Evolutionary conservation across 805 yeast genomes (phyloP).

Genomic region (Saccharomyces kudriavzevii): DNA sequence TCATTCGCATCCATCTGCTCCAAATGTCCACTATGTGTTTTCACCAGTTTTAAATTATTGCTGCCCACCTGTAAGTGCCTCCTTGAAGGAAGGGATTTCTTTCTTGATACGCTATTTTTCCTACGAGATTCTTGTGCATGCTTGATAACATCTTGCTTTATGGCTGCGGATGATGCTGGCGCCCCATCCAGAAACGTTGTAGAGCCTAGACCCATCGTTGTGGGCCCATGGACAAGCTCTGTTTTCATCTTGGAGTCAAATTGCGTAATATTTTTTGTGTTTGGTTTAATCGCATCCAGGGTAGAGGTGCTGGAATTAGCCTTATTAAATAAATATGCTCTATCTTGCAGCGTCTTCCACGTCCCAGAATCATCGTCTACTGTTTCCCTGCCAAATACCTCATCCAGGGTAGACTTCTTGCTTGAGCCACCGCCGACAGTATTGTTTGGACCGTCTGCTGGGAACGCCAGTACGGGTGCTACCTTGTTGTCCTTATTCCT

Average conservation of each 20-base stretch:
- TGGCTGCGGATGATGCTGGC: slow-evolving; percentile 62
- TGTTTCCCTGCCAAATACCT: slow-evolving; percentile 62
- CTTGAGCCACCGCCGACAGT: slow-evolving; percentile 46
- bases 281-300: slow-evolving; percentile 41
- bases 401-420: slow-evolving; percentile 57
- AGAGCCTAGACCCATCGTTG: slow-evolving; percentile 83
- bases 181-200: slow-evolving; percentile 94
- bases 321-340: background rate
- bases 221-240: slow-evolving; percentile 72
- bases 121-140: slow-evolving; percentile 28
- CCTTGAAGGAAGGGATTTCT: slow-evolving; percentile 67
- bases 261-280: slow-evolving; percentile 43
- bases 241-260: slow-evolving; percentile 67
- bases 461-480: slow-evolving; percentile 94
- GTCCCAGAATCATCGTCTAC: slow-evolving; percentile 43
- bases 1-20: background rate
- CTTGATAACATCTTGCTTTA: slow-evolving; percentile 31
- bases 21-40: background rate
- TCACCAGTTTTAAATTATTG: background rate
- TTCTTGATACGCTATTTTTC: slow-evolving; percentile 51
- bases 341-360: slow-evolving; percentile 1
- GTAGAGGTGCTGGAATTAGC: slow-evolving; percentile 15
- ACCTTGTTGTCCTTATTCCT: slow-evolving; percentile 68
- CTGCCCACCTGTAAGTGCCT: slow-evolving; percentile 26
- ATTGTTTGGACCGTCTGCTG: slow-evolving; percentile 83